Evolutionary conservation across 768 basidiomycete genomes (phyloP).

Genomic region (Mycena crocata): DNA sequence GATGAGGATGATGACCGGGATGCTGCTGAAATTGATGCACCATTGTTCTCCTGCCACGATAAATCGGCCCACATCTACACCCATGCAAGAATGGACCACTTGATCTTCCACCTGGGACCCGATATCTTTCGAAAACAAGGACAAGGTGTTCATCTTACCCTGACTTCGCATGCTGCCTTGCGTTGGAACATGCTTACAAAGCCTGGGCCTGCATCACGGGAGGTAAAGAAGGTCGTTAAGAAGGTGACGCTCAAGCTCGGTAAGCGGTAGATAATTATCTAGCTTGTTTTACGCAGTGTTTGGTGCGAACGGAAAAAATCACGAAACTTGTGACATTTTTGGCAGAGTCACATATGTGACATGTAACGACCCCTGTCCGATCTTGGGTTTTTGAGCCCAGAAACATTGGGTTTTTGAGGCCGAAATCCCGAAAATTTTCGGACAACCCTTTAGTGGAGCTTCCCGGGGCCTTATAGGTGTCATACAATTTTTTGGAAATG

Average conservation of each 20-base stretch:
- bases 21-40: neutral
- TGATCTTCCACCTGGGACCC: slow-evolving; percentile 4
- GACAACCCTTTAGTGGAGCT: too few relatives aligned
- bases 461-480: neutral
- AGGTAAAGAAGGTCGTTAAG: neutral
- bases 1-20: neutral
- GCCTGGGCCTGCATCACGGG: neutral
- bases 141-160: neutral
- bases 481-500: neutral
- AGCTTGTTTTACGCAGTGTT: too few relatives aligned
- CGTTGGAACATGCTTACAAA: neutral
- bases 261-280: neutral
- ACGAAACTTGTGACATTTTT: too few relatives aligned
- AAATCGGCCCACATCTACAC: neutral
- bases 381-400: too few relatives aligned
- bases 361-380: too few relatives aligned
- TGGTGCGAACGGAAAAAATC: too few relatives aligned
- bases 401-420: too few relatives aligned
- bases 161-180: neutral
- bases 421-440: too few relatives aligned
- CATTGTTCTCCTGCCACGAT: slow-evolving; percentile 5
- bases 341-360: too few relatives aligned
- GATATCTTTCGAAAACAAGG: neutral
- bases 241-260: too few relatives aligned
- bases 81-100: slow-evolving; percentile 2